Evolutionary conservation across 2,329 filamentous ascomycete species (phyloP).

Genomic region (Sarocladiaceae sp.): DNA sequence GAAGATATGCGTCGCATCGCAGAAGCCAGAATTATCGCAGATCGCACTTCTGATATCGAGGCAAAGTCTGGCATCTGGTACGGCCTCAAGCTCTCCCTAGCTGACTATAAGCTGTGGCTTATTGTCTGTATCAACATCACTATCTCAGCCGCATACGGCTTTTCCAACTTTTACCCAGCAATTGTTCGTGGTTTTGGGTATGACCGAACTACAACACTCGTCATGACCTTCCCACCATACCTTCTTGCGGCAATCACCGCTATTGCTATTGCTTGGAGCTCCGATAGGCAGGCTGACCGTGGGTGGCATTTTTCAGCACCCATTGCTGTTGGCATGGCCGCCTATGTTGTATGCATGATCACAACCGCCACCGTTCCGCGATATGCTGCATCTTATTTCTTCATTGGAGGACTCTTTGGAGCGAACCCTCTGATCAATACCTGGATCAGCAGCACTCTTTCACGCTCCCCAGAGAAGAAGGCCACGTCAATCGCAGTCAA

Average conservation of each 20-base stretch:
- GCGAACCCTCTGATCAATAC: slow-evolving; percentile 19
- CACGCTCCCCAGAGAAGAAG: slow-evolving; percentile 20
- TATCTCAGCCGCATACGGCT: slow-evolving; percentile 15
- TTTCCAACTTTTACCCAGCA: slow-evolving; percentile 26
- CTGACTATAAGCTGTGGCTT: neutral
- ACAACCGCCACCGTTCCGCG: slow-evolving; percentile 16
- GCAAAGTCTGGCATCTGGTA: neutral
- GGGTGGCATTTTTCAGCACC: slow-evolving; percentile 12
- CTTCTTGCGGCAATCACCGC: slow-evolving; percentile 22
- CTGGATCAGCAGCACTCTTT: slow-evolving; percentile 23
- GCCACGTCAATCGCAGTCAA: slow-evolving; percentile 21
- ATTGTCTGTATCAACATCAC: neutral
- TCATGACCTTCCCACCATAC: slow-evolving; percentile 25
- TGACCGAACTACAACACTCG: slow-evolving; percentile 20
- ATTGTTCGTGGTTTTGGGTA: slow-evolving; percentile 24
- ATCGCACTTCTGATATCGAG: slow-evolving; percentile 16
- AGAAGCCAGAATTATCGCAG: slow-evolving; percentile 14
- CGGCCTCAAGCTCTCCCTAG: slow-evolving; percentile 14
- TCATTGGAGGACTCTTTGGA: slow-evolving; percentile 16
- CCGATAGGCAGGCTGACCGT: slow-evolving; percentile 20
- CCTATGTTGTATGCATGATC: slow-evolving; percentile 18
- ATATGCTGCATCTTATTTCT: slow-evolving; percentile 19
- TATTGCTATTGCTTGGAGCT: slow-evolving; percentile 24
- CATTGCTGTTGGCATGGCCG: slow-evolving; percentile 14
- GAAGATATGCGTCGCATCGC: slow-evolving; percentile 14